Evolutionary conservation across 352 stramenopile genomes (phyloP), one percentile per base, ranked within the genome.

Genomic region (Globisporangium alternatum): DNA sequence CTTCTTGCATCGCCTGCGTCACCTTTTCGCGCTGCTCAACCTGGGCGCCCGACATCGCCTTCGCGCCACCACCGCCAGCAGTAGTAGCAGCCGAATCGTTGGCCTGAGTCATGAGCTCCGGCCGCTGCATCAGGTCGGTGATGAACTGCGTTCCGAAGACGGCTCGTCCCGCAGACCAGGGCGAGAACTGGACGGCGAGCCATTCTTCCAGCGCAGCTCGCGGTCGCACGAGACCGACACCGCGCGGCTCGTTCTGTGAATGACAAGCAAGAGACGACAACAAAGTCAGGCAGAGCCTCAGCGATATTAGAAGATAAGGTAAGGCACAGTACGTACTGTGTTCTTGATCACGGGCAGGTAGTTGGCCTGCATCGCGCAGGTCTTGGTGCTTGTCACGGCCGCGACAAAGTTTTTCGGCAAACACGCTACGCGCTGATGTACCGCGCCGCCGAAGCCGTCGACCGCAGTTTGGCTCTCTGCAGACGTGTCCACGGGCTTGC

Each of bases 121-220:
- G 78, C 0, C 79, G 82, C 13, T 76, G 65, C 75, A 87, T 84
- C 25, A 92, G 64, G 51, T 89, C 78, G 9, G 65, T 71, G 49
- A 92, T 87, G 37, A 90, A 90, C 62, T 91, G 74, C 8, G 73
- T 80, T 8, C 68, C 74, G 49, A 91, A 91, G 10, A 88, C 62
- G 8, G 77, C 62, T n/a, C 76, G 75, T 0, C 81, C 91, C 12
- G 85, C 87, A 5, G 76, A 93, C 95, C 95, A 98, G 3, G 95
- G 95, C 5, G 97, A 96, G 69, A 97, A 98, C n/a, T 76, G 85
- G 10, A 93, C 72, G 3, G 78, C 60, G 13, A 96, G 67, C 95
- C 95, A 98, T 67, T 98, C 93, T 13, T 96, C 86, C 10, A 94
- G 72, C 4, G 89, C 88, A 28, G 71, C 74, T 13, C 90, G 80